A percentile compares a stretch with the other conserved stretches of the same genome.
Evolutionary conservation across 202 grass and related monocot species (phyloP).

Genomic region (Carex sylvatica): DNA sequence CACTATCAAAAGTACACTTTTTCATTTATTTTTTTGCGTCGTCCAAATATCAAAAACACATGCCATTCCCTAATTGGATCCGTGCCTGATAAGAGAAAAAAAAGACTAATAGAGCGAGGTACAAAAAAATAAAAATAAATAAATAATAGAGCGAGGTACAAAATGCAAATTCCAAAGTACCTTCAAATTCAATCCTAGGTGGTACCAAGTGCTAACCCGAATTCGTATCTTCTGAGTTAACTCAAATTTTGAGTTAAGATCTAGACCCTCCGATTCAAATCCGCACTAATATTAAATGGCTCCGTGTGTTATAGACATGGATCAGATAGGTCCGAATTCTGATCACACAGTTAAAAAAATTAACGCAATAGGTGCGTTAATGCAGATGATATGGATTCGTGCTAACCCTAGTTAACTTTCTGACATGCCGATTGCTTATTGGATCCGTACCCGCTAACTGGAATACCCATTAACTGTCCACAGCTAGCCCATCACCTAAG

Average conservation of each 20-base stretch:
- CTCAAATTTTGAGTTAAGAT: too few relatives aligned
- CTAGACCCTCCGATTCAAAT: too few relatives aligned
- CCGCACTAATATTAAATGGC: too few relatives aligned
- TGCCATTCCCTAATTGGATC: slow-evolving; percentile 1
- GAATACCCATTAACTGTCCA: neutral
- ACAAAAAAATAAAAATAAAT: too few relatives aligned
- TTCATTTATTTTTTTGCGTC: neutral
- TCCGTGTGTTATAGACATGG: too few relatives aligned
- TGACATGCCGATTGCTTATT: neutral
- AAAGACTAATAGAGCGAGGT: neutral
- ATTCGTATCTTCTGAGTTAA: too few relatives aligned
- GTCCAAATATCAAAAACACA: neutral
- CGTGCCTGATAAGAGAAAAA: neutral
- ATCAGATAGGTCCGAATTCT: too few relatives aligned
- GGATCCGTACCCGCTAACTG: slow-evolving; percentile 5
- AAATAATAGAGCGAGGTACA: neutral
- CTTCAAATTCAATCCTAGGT: neutral
- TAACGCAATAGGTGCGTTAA: too few relatives aligned
- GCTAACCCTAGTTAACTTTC: neutral
- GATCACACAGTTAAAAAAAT: too few relatives aligned
- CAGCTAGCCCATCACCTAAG: neutral
- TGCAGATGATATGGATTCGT: too few relatives aligned
- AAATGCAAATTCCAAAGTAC: neutral
- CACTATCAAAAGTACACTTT: neutral
- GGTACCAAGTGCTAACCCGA: neutral